These are phyloP conservation scores for Penicillium macrosclerotiorum DNA, from an alignment of 495 filamentous ascomycete species.

Conservation along the genomic window DNA sequence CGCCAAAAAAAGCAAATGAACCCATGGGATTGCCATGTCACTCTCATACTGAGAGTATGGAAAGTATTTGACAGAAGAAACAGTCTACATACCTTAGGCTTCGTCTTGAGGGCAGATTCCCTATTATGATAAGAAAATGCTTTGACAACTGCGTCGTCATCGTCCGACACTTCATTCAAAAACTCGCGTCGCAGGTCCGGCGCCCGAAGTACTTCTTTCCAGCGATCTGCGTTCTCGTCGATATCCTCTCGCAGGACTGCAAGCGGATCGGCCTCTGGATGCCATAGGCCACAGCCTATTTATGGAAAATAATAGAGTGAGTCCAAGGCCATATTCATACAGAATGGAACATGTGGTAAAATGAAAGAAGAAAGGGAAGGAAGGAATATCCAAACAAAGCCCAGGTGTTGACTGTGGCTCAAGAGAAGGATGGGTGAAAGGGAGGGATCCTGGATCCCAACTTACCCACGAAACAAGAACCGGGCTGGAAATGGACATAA, in stretches of 20 bases:
- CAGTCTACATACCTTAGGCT: conserved; percentile 66
- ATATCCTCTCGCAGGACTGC: conserved; percentile 68
- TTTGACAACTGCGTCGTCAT: conserved; percentile 59
- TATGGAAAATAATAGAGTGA: conserved; percentile 17
- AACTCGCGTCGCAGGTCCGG: conserved; percentile 59
- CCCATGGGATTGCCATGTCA: too few species aligned
- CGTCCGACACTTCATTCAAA: conserved; percentile 52
- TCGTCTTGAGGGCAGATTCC: conserved; percentile 75
- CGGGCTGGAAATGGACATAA: conserved; percentile 67
- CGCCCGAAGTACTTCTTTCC: conserved; percentile 63
- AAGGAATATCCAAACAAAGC: not conserved
- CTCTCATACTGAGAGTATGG: too few species aligned
- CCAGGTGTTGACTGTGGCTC: not conserved
- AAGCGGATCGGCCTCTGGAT: conserved; percentile 62
- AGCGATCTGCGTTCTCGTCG: conserved; percentile 62
- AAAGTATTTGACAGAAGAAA: conserved; percentile 2
- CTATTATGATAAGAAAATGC: conserved; percentile 67
- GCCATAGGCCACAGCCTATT: conserved; percentile 74
- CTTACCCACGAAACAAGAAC: conserved; percentile 61
- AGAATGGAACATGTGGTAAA: too few species aligned
- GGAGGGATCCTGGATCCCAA: not conserved
- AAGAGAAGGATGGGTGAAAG: not conserved
- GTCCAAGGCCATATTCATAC: too few species aligned
- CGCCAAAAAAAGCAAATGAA: too few species aligned
- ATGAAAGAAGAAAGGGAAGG: not conserved